Evolutionary conservation across 2,329 filamentous ascomycete genomes (phyloP), one percentile per base, ranked within the genome.

Genomic region (Hymenoscyphus infarciens): DNA sequence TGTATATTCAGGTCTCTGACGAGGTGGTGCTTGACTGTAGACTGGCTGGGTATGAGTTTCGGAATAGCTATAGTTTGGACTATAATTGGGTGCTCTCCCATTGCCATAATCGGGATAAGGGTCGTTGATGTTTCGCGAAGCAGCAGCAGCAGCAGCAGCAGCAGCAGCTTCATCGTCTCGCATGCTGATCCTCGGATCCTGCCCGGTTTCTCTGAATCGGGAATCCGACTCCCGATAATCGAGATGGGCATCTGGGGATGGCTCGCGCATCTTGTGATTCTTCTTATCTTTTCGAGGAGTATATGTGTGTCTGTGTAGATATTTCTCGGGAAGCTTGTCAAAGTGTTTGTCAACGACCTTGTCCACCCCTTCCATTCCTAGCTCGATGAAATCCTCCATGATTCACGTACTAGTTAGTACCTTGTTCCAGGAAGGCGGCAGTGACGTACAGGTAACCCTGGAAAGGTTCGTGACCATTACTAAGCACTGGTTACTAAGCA

Each of bases 281-380:
- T 60, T 45, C 11, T 45, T 55, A 31, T 27, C 11, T 27, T 63
- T 57, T n/a, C 61, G 68, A 1, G 67, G 67, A 15, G 66, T 64
- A 53, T 70, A 71, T 10, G 70, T 66, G 3, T 65, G 25, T 25
- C 27, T 53, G 16, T 68, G 56, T 2, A 72, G 63, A 16, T 61
- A 64, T 31, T 66, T 64, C 39, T 71, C 61, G 2, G 69, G 70
- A 5, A 71, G 13, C 56, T 60, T 67, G 35, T 71, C 19, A 35
- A 68, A 70, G 39, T 68, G 63, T 35, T 67, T 68, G 62, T 70
- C 67, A 38, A 70, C 62, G 15, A 68, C 22, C 45, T 68, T 66
- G 39, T 68, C 65, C 2, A 61, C 61, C 11, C 62, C 65, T 22
- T 63, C 60, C 11, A 68, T 56, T 8, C 66, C 66, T 5, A 67